phyloP scores from a whole-genome alignment of 75 land plant genomes.

The Pinus tabuliformis region DNA sequence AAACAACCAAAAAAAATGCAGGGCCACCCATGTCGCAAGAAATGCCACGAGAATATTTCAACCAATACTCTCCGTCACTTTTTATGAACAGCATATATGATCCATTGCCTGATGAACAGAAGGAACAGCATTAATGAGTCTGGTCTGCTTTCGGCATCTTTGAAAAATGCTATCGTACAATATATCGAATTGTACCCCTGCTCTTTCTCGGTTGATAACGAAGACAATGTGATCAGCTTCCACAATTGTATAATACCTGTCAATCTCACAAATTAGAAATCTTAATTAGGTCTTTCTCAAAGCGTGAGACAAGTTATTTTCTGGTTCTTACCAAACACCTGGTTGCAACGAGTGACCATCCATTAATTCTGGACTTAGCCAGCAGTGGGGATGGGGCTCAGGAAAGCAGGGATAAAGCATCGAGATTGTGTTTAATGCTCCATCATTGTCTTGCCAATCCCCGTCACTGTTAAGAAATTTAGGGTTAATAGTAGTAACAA shows the following conservation, averaged over 20 bases:
- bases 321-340: constrained; percentile 79
- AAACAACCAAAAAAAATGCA: too few relatives aligned
- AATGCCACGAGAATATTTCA: too few relatives aligned
- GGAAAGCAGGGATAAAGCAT: constrained; percentile 92
- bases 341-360: constrained; percentile 73
- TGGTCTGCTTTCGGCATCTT: constrained; percentile 82
- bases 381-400: constrained; percentile 58
- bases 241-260: constrained; percentile 91
- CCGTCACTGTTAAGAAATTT: constrained; percentile 63
- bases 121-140: constrained; percentile 13
- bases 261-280: constrained; percentile 13
- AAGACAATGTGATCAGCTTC: constrained; percentile 91
- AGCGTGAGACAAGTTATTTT: constrained; percentile 5
- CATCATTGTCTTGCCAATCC: constrained; percentile 99
- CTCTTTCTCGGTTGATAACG: constrained; percentile 82
- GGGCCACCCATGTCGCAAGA: too few relatives aligned
- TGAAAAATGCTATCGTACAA: constrained; percentile 85
- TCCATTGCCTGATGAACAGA: not conserved
- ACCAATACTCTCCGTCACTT: too few relatives aligned
- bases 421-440: constrained; percentile 94
- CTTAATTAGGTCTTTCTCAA: not conserved
- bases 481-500: not conserved
- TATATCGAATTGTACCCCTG: constrained; percentile 90
- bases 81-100: not conserved
- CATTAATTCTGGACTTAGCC: constrained; percentile 42